These are phyloP conservation scores for Cercospora sp. DNA, from an alignment of 2,329 filamentous ascomycete genomes.

Conservation along the genomic window DNA sequence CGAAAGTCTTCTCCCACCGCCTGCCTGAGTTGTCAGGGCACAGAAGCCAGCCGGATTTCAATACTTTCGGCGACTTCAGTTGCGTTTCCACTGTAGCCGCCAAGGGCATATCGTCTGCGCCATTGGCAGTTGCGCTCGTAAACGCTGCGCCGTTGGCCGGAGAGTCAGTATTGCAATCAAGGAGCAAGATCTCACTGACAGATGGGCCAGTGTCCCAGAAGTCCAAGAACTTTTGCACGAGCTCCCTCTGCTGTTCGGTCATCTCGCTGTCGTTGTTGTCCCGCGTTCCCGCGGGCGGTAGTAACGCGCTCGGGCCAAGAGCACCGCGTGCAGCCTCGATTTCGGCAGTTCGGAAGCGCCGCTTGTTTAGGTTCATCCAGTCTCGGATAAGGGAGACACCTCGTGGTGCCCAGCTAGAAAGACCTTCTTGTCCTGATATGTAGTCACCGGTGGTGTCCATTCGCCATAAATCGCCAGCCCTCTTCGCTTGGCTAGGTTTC, in stretches of 20 bases:
- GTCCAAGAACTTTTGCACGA: slow-evolving; percentile 57
- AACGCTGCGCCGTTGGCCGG: slow-evolving; percentile 61
- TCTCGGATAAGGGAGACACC: slow-evolving; percentile 90
- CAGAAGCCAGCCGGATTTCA: slow-evolving; percentile 86
- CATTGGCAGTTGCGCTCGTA: slow-evolving; percentile 32
- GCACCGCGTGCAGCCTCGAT: slow-evolving; percentile 73
- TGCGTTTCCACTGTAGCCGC: slow-evolving; percentile 75
- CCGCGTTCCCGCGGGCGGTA: slow-evolving; percentile 47
- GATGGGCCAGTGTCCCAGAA: slow-evolving; percentile 60
- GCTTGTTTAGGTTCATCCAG: slow-evolving; percentile 73
- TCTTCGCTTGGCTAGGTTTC: slow-evolving; percentile 84
- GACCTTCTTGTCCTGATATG: slow-evolving; percentile 88
- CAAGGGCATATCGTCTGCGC: slow-evolving; percentile 58
- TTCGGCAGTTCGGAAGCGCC: slow-evolving; percentile 72
- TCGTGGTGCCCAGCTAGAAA: slow-evolving; percentile 81
- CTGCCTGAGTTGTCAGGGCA: slow-evolving; percentile 74
- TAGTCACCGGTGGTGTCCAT: slow-evolving; percentile 95
- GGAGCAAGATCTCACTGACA: slow-evolving; percentile 49
- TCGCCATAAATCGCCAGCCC: slow-evolving; percentile 89
- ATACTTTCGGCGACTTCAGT: slow-evolving; percentile 68
- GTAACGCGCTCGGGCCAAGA: slow-evolving; percentile 46
- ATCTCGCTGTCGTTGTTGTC: slow-evolving; percentile 24
- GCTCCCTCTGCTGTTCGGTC: slow-evolving; percentile 40
- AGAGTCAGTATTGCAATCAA: slow-evolving; percentile 60
- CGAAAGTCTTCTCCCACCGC: slow-evolving; percentile 87